Base-by-base conservation (phyloP, 2,329 filamentous ascomycete genomes). In the Penicillium sp. region DNA sequence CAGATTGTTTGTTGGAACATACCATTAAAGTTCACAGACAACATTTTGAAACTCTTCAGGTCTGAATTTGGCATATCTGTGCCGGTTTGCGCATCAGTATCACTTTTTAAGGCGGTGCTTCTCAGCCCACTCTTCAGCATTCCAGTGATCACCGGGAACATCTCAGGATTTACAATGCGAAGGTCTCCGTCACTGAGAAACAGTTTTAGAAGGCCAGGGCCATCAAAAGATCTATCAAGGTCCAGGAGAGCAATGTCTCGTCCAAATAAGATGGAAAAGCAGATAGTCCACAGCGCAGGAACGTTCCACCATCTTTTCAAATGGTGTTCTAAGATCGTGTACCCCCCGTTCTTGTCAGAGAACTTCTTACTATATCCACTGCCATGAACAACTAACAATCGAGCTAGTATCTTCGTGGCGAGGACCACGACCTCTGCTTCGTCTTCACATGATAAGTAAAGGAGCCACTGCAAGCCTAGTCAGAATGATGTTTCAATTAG, bases 101-200 rank as follows among this genome's bases (percentile, higher is more conserved):
- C 81, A 61, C 83, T 85, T 52, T 88, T 80, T 7, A 90, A 80
- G 55, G 73, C 69, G n/a, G 89, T 85, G 61, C 67, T 66, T 48
- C 91, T 89, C 23, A 98, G 74, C 0, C 92, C 93, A 69, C 90
- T 88, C 69, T 96, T 91, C 2, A 99, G 78, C 92, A 99, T 96
- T 0, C 88, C 85, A 5, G 87, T 88, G 46, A 99, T 88, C 11
- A 96, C 88, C 0, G 88, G 83, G 25, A 97, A 78, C 7, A 92
- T 85, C 56, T 96, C 92, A 0, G 92, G 87, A 68, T 92, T 90
- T 0, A 84, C 80, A 16, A 97, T 84, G 43, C 84, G 86, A 53
- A 84, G 80, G 54, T 82, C 85, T 47, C 83, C 85, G 60, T 79
- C 75, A 7, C 77, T 72, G 6, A 77, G 72, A 68, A 98, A 96